phyloP scores from a whole-genome alignment of 2,329 filamentous ascomycete genomes.

The Didymella lethalis region DNA sequence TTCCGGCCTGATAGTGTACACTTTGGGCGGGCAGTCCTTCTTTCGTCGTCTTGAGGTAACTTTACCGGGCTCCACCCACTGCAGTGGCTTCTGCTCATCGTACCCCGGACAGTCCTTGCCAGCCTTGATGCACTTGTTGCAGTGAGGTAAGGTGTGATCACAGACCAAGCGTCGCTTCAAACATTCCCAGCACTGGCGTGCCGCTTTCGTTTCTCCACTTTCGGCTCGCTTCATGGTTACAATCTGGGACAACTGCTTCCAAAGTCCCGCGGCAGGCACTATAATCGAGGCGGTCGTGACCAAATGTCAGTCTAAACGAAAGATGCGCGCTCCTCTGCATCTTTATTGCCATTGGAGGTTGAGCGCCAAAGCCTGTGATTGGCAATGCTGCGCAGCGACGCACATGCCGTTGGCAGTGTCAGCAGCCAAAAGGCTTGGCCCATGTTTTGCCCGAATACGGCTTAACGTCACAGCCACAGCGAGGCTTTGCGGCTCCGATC shows the following conservation, averaged over 20 bases:
- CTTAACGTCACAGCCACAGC: not conserved
- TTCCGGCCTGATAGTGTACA: constrained; percentile 15
- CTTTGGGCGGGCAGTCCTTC: constrained; percentile 25
- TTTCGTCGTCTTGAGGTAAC: constrained; percentile 38
- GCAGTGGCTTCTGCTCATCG: constrained; percentile 43
- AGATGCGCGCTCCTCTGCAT: constrained; percentile 28
- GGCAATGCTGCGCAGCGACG: constrained; percentile 2
- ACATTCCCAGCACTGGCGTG: constrained; percentile 47
- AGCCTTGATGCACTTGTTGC: constrained; percentile 41
- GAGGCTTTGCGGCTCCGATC: not conserved
- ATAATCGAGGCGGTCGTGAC: constrained; percentile 18
- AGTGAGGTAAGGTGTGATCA: constrained; percentile 43
- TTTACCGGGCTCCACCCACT: constrained; percentile 43
- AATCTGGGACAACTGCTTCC: not conserved
- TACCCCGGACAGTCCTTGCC: constrained; percentile 45
- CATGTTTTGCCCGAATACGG: constrained; percentile 19
- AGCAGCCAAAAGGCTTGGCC: constrained; percentile 31
- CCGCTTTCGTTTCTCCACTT: constrained; percentile 33
- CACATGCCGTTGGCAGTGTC: constrained; percentile 10
- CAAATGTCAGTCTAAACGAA: constrained; percentile 4
- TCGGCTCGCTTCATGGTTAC: constrained; percentile 15
- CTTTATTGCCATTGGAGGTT: constrained; percentile 34
- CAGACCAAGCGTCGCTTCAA: constrained; percentile 44
- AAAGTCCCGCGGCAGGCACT: constrained; percentile 2
- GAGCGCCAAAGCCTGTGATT: constrained; percentile 7